phyloP scores from a whole-genome alignment of 257 asterid genomes.

The Echites panduratus region DNA sequence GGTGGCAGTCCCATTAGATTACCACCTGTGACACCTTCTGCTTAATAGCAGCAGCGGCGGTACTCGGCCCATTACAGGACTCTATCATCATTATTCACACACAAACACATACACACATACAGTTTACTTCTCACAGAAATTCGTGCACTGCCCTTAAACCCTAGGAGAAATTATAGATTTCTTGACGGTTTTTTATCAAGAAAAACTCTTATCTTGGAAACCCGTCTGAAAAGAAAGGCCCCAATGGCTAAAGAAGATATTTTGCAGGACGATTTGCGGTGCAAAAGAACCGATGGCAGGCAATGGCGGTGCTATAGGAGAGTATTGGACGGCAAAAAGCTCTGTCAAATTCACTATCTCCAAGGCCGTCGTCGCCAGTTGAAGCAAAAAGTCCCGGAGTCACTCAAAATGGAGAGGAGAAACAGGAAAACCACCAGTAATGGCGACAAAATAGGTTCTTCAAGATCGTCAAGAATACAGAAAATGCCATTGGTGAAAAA shows the following conservation, averaged over 20 bases:
- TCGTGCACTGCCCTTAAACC: neutral
- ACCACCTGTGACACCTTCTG: slow-evolving; percentile 25
- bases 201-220: slow-evolving; percentile 9
- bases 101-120: neutral
- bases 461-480: slow-evolving; percentile 21
- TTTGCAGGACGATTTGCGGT: slow-evolving; percentile 84
- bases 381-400: slow-evolving; percentile 82
- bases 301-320: slow-evolving; percentile 92
- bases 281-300: slow-evolving; percentile 97
- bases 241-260: slow-evolving; percentile 29
- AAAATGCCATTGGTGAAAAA: slow-evolving; percentile 33
- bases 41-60: slow-evolving; percentile 5
- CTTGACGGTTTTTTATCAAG: neutral
- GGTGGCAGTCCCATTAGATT: slow-evolving; percentile 18
- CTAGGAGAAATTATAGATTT: neutral
- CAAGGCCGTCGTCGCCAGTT: slow-evolving; percentile 81
- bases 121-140: neutral
- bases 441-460: slow-evolving; percentile 37
- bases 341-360: slow-evolving; percentile 80
- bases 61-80: slow-evolving; percentile 4
- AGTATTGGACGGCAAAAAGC: slow-evolving; percentile 73
- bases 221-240: neutral
- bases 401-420: slow-evolving; percentile 71
- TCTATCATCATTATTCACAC: neutral
- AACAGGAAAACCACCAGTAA: slow-evolving; percentile 31